Conservation (phyloP, 2,329 filamentous ascomycete species). For the Fusarium devonianum region DNA sequence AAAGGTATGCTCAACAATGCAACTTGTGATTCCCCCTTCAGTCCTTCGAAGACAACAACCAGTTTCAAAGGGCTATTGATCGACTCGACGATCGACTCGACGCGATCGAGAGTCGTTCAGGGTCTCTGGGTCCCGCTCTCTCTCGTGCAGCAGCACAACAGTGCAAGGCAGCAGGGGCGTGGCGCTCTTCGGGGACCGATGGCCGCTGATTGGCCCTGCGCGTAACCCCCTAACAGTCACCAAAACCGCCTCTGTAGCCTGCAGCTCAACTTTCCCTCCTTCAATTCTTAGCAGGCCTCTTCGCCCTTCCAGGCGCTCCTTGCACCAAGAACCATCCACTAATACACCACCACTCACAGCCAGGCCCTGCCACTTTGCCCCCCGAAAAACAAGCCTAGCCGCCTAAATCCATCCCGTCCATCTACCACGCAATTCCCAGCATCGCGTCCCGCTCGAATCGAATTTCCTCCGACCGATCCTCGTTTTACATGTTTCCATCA, state of each 20-base stretch:
- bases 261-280: conserved; percentile 41
- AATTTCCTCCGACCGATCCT: conserved; percentile 31
- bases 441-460: conserved; percentile 33
- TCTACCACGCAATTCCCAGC: too few species aligned
- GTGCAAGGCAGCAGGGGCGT: conserved; percentile 33
- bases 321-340: conserved; percentile 39
- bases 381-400: conserved; percentile 23
- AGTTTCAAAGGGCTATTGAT: neutral
- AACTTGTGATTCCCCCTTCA: neutral
- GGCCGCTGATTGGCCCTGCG: conserved; percentile 45
- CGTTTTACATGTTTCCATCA: conserved; percentile 59
- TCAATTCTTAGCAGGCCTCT: conserved; percentile 38
- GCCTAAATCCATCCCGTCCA: conserved; percentile 31
- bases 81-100: conserved; percentile 14
- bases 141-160: conserved; percentile 2
- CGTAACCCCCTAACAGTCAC: conserved; percentile 41
- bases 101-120: conserved; percentile 28
- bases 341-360: conserved; percentile 43
- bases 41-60: too few species aligned
- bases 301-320: conserved; percentile 18
- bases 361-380: conserved; percentile 26
- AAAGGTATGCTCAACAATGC: neutral
- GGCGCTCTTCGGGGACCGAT: conserved; percentile 37
- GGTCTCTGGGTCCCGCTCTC: conserved; percentile 11
- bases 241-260: conserved; percentile 40